Conservation (phyloP, 306 rosid species). For the Ziziphus jujuba region DNA sequence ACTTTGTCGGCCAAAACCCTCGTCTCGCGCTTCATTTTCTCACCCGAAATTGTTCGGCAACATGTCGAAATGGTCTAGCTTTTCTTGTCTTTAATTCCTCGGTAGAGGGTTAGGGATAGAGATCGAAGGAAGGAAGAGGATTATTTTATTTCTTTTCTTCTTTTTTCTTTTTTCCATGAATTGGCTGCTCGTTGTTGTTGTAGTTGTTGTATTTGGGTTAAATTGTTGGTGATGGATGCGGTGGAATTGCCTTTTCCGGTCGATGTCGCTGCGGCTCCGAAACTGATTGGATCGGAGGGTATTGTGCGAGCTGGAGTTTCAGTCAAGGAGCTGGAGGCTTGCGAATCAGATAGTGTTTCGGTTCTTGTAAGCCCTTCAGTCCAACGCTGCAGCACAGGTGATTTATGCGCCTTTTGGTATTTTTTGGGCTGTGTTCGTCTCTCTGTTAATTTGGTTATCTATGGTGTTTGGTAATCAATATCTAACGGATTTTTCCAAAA, state of each 20-base stretch:
- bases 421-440: background rate
- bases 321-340: conserved; percentile 46
- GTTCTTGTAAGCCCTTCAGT: conserved; percentile 28
- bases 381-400: conserved; percentile 36
- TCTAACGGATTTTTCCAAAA: no score
- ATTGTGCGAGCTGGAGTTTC: conserved; percentile 43
- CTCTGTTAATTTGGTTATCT: background rate
- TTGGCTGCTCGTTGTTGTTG: background rate
- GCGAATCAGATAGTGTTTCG: conserved; percentile 36
- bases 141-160: no score
- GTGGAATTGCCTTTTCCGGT: conserved; percentile 54
- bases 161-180: conserved; percentile 4
- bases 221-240: conserved; percentile 49
- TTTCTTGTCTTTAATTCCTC: conserved; percentile 5
- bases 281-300: conserved; percentile 63
- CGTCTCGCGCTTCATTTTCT: background rate
- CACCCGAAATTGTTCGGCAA: background rate
- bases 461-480: background rate
- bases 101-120: conserved; percentile 22
- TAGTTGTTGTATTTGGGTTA: conserved; percentile 20
- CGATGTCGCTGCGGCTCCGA: conserved; percentile 43
- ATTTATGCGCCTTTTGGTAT: conserved; percentile 33
- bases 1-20: conserved; percentile 13
- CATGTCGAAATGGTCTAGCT: conserved; percentile 2
- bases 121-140: conserved; percentile 15